Evolutionary conservation across 2,329 filamentous ascomycete genomes (phyloP).

Genomic region (Monosporascus sp.): DNA sequence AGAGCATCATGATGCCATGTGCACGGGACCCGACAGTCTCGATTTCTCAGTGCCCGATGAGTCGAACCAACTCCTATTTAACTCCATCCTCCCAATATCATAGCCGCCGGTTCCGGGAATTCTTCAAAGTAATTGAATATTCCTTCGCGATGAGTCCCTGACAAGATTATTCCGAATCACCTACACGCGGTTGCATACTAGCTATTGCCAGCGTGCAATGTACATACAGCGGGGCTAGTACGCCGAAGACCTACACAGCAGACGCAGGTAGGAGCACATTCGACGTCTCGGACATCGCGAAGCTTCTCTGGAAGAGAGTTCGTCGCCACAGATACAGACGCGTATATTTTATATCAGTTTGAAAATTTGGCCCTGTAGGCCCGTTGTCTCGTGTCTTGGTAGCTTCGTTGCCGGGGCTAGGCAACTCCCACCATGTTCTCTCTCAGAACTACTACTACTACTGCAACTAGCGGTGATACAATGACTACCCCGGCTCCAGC

Average conservation of each 20-base stretch:
- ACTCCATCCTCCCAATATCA: not conserved
- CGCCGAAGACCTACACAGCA: not conserved
- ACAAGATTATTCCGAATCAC: not conserved
- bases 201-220: not conserved
- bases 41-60: not conserved
- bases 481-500: slow-evolving; percentile 5
- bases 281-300: not conserved
- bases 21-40: not conserved
- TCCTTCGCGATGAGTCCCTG: not conserved
- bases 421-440: not conserved
- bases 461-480: not conserved
- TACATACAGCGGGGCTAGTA: not conserved
- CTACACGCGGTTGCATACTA: not conserved
- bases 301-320: not conserved
- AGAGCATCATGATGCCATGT: not conserved
- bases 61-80: not conserved
- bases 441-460: not conserved
- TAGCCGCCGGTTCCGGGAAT: not conserved
- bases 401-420: no score
- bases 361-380: not conserved
- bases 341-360: not conserved
- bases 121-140: not conserved
- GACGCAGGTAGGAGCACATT: not conserved
- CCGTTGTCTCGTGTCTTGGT: not conserved
- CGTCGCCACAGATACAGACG: not conserved